Base-by-base conservation (phyloP, 345 rosid species). In the Lepidium africanum region DNA sequence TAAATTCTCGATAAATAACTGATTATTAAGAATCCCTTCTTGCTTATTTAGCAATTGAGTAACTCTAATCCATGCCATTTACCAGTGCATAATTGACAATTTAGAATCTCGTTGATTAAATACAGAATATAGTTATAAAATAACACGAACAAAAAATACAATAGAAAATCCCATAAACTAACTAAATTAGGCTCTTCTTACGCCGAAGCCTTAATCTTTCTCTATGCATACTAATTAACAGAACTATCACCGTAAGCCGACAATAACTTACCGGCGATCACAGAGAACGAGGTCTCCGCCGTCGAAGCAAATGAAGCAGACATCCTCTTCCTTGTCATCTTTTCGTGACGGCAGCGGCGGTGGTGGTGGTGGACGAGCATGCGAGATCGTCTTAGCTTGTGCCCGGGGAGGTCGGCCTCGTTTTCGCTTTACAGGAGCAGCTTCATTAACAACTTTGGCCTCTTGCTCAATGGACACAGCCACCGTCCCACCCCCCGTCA, bases 261-360 rank as follows among this genome's bases (percentile, higher is more conserved):
- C 7, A 63, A 39, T 37, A 54, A 77, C 89, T 66, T 73, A 95
- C 99, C 90, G 80, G 70, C 97, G 96, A 89, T 95, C 99, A 62
- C 99, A 95, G 33, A 95, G 89, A 75, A 95, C 99, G 15, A 95
- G 93, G 72, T 83, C 81, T 38, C 99, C 99, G 36, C 99, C 99
- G 70, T 95, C 99, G 66, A 91, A 95, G 84, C 99, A 95, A 42
- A 95, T 91, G 60, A 95, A 95, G 61, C 99, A 95, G 67, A 95
- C 99, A 62, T 95, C 99, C 58, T 95, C 99, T 63, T 91, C 99
- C 32, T 87, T 90, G 10, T 71, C 80, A 9, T 79, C 73, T 80
- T 62, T 81, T 69, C 65, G 73, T 67, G 33, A 62, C 15, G 33
- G 64, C 19, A 46, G 62, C 11, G 66, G 74, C 50, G 47, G 76